These are phyloP conservation scores for Eimeria necatrix DNA, from an alignment of 169 alveolate species.

Conservation along the genomic window DNA sequence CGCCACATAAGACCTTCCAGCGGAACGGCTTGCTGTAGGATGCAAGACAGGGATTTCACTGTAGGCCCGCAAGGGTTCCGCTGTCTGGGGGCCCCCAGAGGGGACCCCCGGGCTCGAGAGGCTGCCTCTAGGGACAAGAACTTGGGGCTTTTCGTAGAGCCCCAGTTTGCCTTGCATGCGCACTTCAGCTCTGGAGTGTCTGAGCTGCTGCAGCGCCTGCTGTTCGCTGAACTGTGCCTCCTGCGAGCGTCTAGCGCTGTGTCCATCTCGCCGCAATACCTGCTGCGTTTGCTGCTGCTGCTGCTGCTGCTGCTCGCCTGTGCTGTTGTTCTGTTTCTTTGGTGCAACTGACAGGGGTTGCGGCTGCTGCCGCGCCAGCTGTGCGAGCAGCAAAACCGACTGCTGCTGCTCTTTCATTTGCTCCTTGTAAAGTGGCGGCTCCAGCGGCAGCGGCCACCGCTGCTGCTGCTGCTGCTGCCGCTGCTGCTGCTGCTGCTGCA, in stretches of 20 bases:
- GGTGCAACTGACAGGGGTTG: background rate
- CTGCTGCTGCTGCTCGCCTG: background rate
- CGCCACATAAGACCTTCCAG: too few relatives aligned
- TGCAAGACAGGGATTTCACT: too few relatives aligned
- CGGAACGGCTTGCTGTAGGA: too few relatives aligned
- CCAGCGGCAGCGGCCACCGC: background rate
- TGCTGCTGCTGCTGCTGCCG: slow-evolving; percentile 24
- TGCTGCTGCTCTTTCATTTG: background rate
- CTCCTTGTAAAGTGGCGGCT: background rate
- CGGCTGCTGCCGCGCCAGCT: slow-evolving; percentile 11
- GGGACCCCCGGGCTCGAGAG: background rate
- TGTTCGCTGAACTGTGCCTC: background rate
- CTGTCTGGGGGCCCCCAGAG: background rate
- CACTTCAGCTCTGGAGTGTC: background rate
- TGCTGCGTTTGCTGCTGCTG: background rate
- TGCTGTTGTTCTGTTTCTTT: background rate
- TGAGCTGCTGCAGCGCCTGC: background rate
- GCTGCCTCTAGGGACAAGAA: too few relatives aligned
- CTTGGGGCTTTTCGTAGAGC: too few relatives aligned
- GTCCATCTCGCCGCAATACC: background rate
- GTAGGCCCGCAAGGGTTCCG: too few relatives aligned
- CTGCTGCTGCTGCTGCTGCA: slow-evolving; percentile 18
- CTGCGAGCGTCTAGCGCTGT: background rate
- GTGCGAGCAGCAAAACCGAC: background rate
- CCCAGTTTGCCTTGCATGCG: background rate